A percentile compares a stretch with the other conserved stretches of the same genome.
phyloP scores from a whole-genome alignment of 2,329 filamentous ascomycete genomes.

The Ceratocystis colombiana region DNA sequence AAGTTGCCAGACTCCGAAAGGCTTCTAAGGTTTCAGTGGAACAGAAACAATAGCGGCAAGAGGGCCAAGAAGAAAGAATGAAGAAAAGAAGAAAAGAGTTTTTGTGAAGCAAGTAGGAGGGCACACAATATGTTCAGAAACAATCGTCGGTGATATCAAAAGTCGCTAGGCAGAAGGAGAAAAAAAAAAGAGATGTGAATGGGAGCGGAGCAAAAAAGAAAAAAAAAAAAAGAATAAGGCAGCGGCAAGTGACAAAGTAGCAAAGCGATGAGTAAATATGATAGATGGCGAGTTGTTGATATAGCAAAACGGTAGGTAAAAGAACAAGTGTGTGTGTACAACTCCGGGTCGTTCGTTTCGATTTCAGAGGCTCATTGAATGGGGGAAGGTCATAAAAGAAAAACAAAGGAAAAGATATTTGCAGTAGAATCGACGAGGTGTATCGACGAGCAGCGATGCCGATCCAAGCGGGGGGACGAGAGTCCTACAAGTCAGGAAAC shows the following conservation, averaged over 20 bases:
- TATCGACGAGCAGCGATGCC: conserved; percentile 16
- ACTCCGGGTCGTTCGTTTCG: conserved; percentile 29
- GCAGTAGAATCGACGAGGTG: conserved; percentile 24
- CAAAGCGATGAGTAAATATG: not conserved
- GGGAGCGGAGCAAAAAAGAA: conserved; percentile 25
- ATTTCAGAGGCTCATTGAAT: conserved; percentile 38
- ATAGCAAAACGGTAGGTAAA: conserved; percentile 14
- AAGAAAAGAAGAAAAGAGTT: conserved; percentile 29
- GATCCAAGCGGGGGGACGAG: conserved; percentile 18
- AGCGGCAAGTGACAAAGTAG: conserved; percentile 5
- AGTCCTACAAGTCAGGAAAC: conserved; percentile 6
- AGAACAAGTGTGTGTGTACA: conserved; percentile 28
- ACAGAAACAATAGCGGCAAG: not conserved
- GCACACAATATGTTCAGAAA: conserved; percentile 26
- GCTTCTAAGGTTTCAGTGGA: conserved; percentile 9
- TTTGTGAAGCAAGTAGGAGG: conserved; percentile 26
- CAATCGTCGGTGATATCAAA: conserved; percentile 25
- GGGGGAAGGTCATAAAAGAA: conserved; percentile 23
- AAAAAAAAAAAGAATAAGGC: conserved; percentile 23
- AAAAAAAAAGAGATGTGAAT: conserved; percentile 22
- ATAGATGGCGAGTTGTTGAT: not conserved
- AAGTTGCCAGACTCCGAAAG: conserved; percentile 17
- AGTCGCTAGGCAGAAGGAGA: conserved; percentile 15
- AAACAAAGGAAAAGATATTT: conserved; percentile 32
- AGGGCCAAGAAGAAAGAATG: conserved; percentile 28